These are phyloP conservation scores for Ampelomyces quisqualis DNA, from an alignment of 2,329 filamentous ascomycete genomes.

Conservation along the genomic window DNA sequence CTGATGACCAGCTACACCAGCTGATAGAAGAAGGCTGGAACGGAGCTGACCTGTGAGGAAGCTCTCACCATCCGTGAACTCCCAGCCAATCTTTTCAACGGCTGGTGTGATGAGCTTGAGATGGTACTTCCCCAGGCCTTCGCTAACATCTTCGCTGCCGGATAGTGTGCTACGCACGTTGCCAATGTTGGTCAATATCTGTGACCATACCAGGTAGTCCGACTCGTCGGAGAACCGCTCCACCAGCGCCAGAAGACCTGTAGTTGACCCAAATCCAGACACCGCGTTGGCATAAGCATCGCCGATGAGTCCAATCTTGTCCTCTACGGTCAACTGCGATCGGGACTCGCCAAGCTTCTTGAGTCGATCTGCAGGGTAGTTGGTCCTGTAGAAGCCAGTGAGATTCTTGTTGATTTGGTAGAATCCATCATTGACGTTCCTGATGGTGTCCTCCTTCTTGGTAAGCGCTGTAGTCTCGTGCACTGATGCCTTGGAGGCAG, in stretches of 20 bases:
- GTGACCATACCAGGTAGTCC: constrained; percentile 86
- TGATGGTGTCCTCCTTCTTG: constrained; percentile 73
- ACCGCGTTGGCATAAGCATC: constrained; percentile 88
- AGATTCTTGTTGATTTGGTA: constrained; percentile 94
- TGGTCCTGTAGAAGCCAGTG: constrained; percentile 88
- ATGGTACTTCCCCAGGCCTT: constrained; percentile 74
- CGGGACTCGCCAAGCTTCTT: constrained; percentile 76
- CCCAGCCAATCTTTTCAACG: constrained; percentile 81
- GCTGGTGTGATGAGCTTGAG: constrained; percentile 74
- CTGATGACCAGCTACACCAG: constrained; percentile 74
- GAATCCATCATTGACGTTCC: constrained; percentile 73
- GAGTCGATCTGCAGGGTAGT: constrained; percentile 83
- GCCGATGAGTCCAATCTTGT: constrained; percentile 90
- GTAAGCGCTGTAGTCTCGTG: constrained; percentile 69
- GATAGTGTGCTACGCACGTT: constrained; percentile 84
- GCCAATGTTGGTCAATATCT: constrained; percentile 74
- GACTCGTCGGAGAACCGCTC: constrained; percentile 80
- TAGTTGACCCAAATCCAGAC: constrained; percentile 79
- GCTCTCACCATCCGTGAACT: constrained; percentile 73
- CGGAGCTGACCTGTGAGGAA: constrained; percentile 81
- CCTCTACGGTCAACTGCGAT: constrained; percentile 73
- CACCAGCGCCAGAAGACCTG: constrained; percentile 78
- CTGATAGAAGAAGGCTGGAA: constrained; percentile 74
- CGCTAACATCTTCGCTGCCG: constrained; percentile 69
- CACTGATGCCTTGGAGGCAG: constrained; percentile 57